A percentile compares a stretch with the other conserved stretches of the same genome.
These are phyloP conservation scores for Pleurotus djamor DNA, from an alignment of 768 basidiomycete genomes.

Conservation along the genomic window DNA sequence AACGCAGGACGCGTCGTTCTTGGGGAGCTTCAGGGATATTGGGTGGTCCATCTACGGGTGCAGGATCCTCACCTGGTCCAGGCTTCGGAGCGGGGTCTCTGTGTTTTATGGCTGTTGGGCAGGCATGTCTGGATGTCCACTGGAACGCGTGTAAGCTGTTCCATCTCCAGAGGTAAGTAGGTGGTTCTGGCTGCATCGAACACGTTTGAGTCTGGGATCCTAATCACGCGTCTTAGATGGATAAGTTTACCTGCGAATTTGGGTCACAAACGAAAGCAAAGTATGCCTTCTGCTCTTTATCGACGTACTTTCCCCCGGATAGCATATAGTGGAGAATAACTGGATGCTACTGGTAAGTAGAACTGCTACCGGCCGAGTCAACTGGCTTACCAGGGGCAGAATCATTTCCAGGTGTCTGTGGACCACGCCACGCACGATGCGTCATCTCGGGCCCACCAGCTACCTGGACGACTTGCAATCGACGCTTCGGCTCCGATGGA, in stretches of 20 bases:
- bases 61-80: too few relatives aligned
- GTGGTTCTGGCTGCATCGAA: neutral
- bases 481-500: constrained; percentile 27
- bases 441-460: constrained; percentile 13
- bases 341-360: constrained; percentile 9
- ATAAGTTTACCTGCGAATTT: neutral
- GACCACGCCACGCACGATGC: constrained; percentile 16
- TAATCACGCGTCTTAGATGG: neutral
- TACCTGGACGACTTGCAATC: constrained; percentile 32
- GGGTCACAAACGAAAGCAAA: neutral
- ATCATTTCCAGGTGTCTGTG: constrained; percentile 9
- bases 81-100: neutral
- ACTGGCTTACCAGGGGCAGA: neutral
- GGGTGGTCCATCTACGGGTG: too few relatives aligned
- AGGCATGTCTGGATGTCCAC: neutral
- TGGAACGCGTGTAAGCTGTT: neutral
- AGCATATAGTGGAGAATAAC: neutral
- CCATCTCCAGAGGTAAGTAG: neutral
- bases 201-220: neutral
- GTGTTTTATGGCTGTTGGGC: neutral
- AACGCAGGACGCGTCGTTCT: neutral
- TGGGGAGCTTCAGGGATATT: neutral
- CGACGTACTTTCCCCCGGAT: neutral
- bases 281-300: neutral
- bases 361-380: constrained; percentile 2